A percentile compares a stretch with the other conserved stretches of the same genome.
These are phyloP conservation scores for Rutidosis leptorrhynchoides DNA, from an alignment of 129 eudicot genomes.

Conservation along the genomic window DNA sequence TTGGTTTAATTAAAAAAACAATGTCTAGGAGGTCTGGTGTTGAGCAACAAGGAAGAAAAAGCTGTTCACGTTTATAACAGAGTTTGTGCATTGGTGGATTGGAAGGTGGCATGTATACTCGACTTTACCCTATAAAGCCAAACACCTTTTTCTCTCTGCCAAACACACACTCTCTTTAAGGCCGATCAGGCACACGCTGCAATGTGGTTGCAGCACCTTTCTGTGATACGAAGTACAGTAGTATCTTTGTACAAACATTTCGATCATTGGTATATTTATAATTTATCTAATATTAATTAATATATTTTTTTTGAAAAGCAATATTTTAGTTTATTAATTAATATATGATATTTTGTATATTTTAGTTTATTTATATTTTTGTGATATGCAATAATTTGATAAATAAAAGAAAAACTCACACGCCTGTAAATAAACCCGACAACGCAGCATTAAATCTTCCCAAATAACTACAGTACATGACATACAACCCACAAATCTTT, in stretches of 20 bases:
- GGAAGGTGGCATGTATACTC: background rate
- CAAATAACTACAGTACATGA: no score
- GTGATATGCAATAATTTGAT: no score
- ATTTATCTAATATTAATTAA: no score
- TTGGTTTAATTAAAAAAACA: no score
- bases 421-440: no score
- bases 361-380: no score
- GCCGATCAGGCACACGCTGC: background rate
- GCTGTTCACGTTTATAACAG: background rate
- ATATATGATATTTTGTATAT: no score
- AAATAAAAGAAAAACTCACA: no score
- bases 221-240: background rate
- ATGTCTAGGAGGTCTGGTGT: background rate
- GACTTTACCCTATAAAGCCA: background rate
- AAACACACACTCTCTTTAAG: background rate
- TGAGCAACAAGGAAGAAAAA: background rate
- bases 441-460: no score
- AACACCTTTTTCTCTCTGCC: background rate
- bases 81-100: background rate
- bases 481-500: no score
- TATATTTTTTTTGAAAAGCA: no score
- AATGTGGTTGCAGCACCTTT: background rate
- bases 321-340: no score
- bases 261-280: background rate
- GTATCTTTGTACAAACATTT: background rate